Conservation (phyloP, 208 protist species). For the Leishmania mexicana region DNA sequence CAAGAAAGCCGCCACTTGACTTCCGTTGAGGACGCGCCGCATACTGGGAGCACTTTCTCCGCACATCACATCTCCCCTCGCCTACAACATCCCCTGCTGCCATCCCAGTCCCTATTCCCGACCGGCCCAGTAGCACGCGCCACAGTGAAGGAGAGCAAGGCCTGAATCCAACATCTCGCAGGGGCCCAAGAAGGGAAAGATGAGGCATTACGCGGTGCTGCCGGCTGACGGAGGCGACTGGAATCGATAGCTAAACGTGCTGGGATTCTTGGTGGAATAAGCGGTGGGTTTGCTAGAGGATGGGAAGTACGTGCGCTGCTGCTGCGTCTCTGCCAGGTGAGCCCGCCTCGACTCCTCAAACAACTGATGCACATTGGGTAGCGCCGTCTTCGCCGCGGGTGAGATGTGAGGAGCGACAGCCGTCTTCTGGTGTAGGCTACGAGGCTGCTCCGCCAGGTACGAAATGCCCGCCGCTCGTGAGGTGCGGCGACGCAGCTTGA, state of each 20-base stretch:
- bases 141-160: background rate
- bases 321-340: slow-evolving; percentile 57
- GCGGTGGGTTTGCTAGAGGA: slow-evolving; percentile 25
- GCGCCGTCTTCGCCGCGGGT: slow-evolving; percentile 2
- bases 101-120: background rate
- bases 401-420: background rate
- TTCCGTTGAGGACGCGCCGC: background rate
- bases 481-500: slow-evolving; percentile 38
- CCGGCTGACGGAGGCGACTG: slow-evolving; percentile 20
- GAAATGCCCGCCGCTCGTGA: slow-evolving; percentile 18
- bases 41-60: background rate
- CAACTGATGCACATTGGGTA: slow-evolving; percentile 60
- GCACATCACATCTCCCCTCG: background rate
- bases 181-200: background rate
- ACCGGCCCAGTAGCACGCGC: background rate
- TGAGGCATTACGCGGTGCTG: background rate
- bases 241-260: slow-evolving; percentile 73
- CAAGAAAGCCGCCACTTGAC: too few relatives aligned
- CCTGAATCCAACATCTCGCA: background rate
- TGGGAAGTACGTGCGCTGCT: slow-evolving; percentile 52
- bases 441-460: background rate
- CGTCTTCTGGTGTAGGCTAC: background rate
- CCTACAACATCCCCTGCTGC: background rate
- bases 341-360: slow-evolving; percentile 71
- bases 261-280: slow-evolving; percentile 52